These are phyloP conservation scores for Sporisorium iseilematis-ciliati DNA, from an alignment of 1,284 basidiomycete species.

Conservation along the genomic window DNA sequence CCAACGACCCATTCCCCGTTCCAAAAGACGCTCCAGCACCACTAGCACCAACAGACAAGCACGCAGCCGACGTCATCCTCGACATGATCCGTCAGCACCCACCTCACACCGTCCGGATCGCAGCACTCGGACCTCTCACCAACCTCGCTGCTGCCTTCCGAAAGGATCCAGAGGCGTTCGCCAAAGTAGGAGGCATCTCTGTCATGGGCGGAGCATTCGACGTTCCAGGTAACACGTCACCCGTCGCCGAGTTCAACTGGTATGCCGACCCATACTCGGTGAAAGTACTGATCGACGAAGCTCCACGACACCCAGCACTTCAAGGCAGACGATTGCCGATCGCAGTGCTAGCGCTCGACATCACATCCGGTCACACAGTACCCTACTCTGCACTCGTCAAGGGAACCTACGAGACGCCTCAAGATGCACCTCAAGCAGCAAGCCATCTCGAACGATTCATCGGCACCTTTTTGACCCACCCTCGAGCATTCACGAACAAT, in stretches of 20 bases:
- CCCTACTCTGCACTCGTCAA: constrained; percentile 59
- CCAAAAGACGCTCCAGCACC: constrained; percentile 30
- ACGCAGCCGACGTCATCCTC: constrained; percentile 76
- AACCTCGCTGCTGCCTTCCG: constrained; percentile 81
- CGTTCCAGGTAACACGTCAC: constrained; percentile 87
- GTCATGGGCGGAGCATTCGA: constrained; percentile 98
- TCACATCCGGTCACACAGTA: constrained; percentile 59
- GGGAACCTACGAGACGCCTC: constrained; percentile 30
- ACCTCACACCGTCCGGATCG: constrained; percentile 80
- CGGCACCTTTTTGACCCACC: constrained; percentile 60
- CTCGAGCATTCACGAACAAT: constrained; percentile 63
- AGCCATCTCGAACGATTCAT: constrained; percentile 48
- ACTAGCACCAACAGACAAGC: constrained; percentile 73
- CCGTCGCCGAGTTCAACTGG: constrained; percentile 80
- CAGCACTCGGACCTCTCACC: constrained; percentile 88
- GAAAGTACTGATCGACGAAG: constrained; percentile 57
- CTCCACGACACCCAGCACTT: constrained; percentile 32
- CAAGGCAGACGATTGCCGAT: constrained; percentile 45
- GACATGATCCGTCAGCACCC: constrained; percentile 77
- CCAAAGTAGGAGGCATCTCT: constrained; percentile 78
- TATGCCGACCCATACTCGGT: constrained; percentile 92
- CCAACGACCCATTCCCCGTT: constrained; percentile 57
- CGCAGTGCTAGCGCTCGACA: constrained; percentile 63
- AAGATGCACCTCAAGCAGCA: constrained; percentile 15
- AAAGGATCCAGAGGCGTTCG: constrained; percentile 74